These are phyloP conservation scores for Coix lacrymajobi DNA, from an alignment of 176 grass and related monocot genomes.

Conservation along the genomic window DNA sequence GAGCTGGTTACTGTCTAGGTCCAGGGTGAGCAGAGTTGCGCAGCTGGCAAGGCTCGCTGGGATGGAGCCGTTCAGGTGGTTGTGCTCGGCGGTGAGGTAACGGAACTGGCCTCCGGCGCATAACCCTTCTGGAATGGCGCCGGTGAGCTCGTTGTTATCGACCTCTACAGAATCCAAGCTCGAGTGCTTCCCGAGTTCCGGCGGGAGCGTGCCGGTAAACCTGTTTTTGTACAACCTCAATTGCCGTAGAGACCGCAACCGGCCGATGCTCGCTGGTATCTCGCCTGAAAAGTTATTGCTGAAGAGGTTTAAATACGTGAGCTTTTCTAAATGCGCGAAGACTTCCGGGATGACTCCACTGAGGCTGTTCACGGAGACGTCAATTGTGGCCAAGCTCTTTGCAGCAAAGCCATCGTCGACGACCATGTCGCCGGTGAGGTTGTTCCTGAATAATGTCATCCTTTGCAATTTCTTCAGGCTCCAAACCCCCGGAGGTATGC, in stretches of 20 bases:
- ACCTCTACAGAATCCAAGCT: slow-evolving; percentile 7
- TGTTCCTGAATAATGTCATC: slow-evolving; percentile 20
- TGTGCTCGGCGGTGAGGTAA: background rate
- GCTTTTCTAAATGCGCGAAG: slow-evolving; percentile 45
- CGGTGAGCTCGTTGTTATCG: slow-evolving; percentile 43
- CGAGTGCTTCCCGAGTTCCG: slow-evolving; percentile 52
- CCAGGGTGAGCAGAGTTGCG: slow-evolving; percentile 2
- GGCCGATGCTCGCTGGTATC: slow-evolving; percentile 62
- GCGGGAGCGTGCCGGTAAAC: slow-evolving; percentile 55
- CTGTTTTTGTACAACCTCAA: slow-evolving; percentile 37
- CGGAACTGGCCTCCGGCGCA: slow-evolving; percentile 26
- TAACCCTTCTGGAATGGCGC: slow-evolving; percentile 47
- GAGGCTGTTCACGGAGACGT: slow-evolving; percentile 46
- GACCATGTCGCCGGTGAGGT: slow-evolving; percentile 20
- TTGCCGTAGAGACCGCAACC: slow-evolving; percentile 3
- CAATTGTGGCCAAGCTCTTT: background rate
- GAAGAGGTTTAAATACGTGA: slow-evolving; percentile 11
- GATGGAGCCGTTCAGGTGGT: slow-evolving; percentile 57
- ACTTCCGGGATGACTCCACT: slow-evolving; percentile 52
- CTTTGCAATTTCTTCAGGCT: slow-evolving; percentile 25
- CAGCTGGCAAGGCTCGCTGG: slow-evolving; percentile 58
- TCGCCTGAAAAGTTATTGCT: slow-evolving; percentile 57
- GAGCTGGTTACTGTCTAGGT: slow-evolving; percentile 41
- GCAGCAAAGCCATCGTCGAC: slow-evolving; percentile 27
- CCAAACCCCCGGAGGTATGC: slow-evolving; percentile 60